These are phyloP conservation scores for Coniochaeta sp. DNA, from an alignment of 2,329 filamentous ascomycete species.

Conservation along the genomic window DNA sequence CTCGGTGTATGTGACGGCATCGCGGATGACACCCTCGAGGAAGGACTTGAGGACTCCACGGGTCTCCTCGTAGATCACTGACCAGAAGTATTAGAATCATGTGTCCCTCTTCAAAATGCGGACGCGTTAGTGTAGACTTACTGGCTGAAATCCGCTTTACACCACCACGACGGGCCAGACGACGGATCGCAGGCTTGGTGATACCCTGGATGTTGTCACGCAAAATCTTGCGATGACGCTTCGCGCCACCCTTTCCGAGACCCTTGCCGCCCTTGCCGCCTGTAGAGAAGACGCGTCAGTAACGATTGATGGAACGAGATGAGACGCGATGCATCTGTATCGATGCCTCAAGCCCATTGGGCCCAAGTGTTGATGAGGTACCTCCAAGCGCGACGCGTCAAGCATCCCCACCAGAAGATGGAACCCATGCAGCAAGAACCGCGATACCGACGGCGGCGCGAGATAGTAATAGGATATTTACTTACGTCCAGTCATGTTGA, in stretches of 20 bases:
- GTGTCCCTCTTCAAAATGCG: neutral
- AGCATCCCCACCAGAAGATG: constrained; percentile 4
- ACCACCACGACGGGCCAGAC: constrained; percentile 97
- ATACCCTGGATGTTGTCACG: constrained; percentile 99
- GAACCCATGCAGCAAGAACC: constrained; percentile 10
- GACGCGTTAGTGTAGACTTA: constrained; percentile 34
- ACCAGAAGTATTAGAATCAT: neutral
- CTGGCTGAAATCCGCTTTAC: constrained; percentile 99
- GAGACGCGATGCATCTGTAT: constrained; percentile 4
- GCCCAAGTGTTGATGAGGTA: constrained; percentile 8
- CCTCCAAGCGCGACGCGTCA: constrained; percentile 20
- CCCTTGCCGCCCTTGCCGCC: constrained; percentile 96
- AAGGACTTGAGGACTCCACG: constrained; percentile 78
- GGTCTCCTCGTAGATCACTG: constrained; percentile 78
- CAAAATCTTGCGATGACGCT: constrained; percentile 98
- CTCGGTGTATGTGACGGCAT: constrained; percentile 75
- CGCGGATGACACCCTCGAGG: constrained; percentile 74
- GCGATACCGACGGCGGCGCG: constrained; percentile 14
- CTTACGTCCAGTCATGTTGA: constrained; percentile 70
- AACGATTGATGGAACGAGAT: constrained; percentile 1
- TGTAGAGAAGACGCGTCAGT: constrained; percentile 28
- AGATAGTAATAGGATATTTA: constrained; percentile 19
- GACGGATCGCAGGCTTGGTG: constrained; percentile 95
- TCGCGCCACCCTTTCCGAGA: constrained; percentile 95
- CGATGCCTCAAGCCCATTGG: too few species aligned